Evolutionary conservation across 352 stramenopile genomes (phyloP).

Genomic region (Globisporangium cystogenes): DNA sequence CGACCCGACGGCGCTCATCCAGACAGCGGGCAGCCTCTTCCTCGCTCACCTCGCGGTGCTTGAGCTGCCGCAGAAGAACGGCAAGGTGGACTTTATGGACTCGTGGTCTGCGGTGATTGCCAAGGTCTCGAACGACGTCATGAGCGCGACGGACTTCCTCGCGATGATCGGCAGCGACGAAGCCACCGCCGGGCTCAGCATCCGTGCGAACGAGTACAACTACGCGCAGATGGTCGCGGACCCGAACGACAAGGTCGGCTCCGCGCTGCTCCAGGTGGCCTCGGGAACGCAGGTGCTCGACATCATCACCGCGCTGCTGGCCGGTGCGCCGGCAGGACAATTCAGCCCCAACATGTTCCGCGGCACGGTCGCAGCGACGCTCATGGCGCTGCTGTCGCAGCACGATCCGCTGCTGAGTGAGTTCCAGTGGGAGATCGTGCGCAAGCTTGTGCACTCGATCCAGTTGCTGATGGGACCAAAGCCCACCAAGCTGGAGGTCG

Average conservation of each 20-base stretch:
- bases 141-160: conserved; percentile 57
- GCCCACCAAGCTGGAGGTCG: conserved; percentile 16
- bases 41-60: conserved; percentile 47
- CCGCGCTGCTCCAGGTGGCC: conserved; percentile 33
- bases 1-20: conserved; percentile 25
- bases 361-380: conserved; percentile 37
- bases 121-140: conserved; percentile 58
- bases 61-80: conserved; percentile 39
- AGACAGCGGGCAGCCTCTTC: conserved; percentile 49
- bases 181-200: conserved; percentile 32
- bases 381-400: conserved; percentile 38
- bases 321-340: conserved; percentile 35
- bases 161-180: conserved; percentile 35
- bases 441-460: conserved; percentile 52
- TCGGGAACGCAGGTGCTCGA: conserved; percentile 63
- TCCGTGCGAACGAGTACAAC: conserved; percentile 48
- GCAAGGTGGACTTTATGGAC: conserved; percentile 67
- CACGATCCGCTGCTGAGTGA: conserved; percentile 23
- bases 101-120: conserved; percentile 57
- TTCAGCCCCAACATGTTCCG: conserved; percentile 73
- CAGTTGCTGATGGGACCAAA: conserved; percentile 30
- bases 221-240: conserved; percentile 55
- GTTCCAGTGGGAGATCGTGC: conserved; percentile 42
- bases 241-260: conserved; percentile 37
- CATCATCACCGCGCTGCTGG: conserved; percentile 55